A percentile compares a stretch with the other conserved stretches of the same genome.
Conservation (phyloP, 345 rosid genomes). For the Moringa oleifera region DNA sequence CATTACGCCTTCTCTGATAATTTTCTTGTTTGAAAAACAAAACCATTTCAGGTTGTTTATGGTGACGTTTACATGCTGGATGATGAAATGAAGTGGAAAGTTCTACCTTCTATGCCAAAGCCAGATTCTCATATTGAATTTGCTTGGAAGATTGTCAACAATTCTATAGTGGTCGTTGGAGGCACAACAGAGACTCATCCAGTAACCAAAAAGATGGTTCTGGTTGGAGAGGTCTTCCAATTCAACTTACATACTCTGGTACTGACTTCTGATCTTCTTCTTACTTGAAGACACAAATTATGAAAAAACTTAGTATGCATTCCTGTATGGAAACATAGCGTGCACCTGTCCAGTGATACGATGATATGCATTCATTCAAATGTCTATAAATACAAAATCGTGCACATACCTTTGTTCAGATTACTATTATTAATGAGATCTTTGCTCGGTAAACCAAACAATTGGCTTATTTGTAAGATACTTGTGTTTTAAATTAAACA, state of each 20-base stretch:
- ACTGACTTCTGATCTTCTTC: conserved; percentile 16
- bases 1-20: too few relatives aligned
- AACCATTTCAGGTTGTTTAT: conserved; percentile 68
- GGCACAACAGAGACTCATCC: conserved; percentile 98
- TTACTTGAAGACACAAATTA: not conserved
- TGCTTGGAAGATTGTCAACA: conserved; percentile 89
- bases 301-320: not conserved
- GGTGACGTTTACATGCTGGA: conserved; percentile 87
- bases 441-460: too few relatives aligned
- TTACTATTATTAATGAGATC: too few relatives aligned
- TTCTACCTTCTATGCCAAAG: conserved; percentile 74
- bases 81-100: conserved; percentile 87
- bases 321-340: not conserved
- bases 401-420: too few relatives aligned
- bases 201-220: conserved; percentile 81
- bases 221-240: conserved; percentile 77
- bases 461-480: too few relatives aligned
- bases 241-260: conserved; percentile 75
- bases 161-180: conserved; percentile 78
- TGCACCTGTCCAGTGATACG: too few relatives aligned
- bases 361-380: too few relatives aligned
- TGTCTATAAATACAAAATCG: too few relatives aligned
- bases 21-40: too few relatives aligned
- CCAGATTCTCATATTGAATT: conserved; percentile 94
- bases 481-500: too few relatives aligned